A percentile compares a stretch with the other conserved stretches of the same genome.
These are phyloP conservation scores for Aspergillus sojae DNA, from an alignment of 2,329 filamentous ascomycete genomes.

Conservation along the genomic window DNA sequence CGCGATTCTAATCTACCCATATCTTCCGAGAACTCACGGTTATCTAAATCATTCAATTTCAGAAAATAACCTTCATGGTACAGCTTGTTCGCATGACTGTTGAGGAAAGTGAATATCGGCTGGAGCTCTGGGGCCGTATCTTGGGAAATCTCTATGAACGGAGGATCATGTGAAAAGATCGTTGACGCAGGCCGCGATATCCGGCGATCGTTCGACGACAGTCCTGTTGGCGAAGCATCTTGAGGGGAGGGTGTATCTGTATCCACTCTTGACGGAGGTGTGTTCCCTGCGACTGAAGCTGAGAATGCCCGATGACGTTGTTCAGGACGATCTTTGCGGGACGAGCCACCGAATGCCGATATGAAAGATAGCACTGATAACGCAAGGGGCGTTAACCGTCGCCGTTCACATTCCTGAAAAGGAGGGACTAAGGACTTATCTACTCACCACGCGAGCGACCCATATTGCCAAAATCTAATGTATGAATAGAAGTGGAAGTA, in stretches of 20 bases:
- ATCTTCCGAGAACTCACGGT: constrained; percentile 64
- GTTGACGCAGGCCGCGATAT: constrained; percentile 78
- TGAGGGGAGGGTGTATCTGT: constrained; percentile 40
- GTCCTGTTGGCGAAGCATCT: constrained; percentile 43
- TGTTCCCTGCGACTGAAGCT: constrained; percentile 22
- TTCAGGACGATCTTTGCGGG: constrained; percentile 38
- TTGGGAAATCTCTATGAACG: constrained; percentile 78
- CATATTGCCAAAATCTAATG: constrained; percentile 28
- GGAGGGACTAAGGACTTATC: constrained; percentile 10
- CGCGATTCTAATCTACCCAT: not conserved
- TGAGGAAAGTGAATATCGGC: constrained; percentile 91
- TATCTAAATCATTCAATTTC: constrained; percentile 93
- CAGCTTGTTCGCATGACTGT: constrained; percentile 92
- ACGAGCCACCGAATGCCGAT: constrained; percentile 56
- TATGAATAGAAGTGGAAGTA: constrained; percentile 9
- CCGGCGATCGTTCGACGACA: constrained; percentile 48
- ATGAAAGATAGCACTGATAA: constrained; percentile 81
- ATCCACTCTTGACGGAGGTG: constrained; percentile 30
- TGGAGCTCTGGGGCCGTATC: constrained; percentile 91
- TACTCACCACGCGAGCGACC: constrained; percentile 44
- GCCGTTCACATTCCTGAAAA: constrained; percentile 3
- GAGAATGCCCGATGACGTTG: constrained; percentile 31
- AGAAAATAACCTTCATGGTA: constrained; percentile 98
- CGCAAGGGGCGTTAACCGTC: constrained; percentile 30
- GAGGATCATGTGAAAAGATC: constrained; percentile 81